phyloP scores from a whole-genome alignment of 2,329 filamentous ascomycete genomes.

The Cordyceps militaris region DNA sequence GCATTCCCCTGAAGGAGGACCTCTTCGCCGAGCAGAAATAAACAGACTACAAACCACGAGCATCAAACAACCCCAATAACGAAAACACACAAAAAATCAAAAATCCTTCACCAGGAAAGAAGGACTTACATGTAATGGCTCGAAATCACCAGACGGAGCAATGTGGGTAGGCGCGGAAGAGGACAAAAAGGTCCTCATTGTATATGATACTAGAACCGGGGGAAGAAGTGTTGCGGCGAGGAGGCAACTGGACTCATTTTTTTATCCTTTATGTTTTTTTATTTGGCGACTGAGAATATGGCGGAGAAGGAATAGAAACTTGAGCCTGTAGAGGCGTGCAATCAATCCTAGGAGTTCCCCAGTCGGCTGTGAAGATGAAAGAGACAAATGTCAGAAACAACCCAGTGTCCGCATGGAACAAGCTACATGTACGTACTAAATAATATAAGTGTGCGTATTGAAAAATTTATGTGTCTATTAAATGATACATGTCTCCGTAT shows the following conservation, averaged over 20 bases:
- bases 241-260: not conserved
- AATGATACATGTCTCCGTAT: no score
- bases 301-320: not conserved
- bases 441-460: no score
- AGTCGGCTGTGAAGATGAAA: slow-evolving; percentile 10
- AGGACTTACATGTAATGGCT: slow-evolving; percentile 9
- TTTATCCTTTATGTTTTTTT: not conserved
- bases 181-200: slow-evolving; percentile 20
- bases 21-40: slow-evolving; percentile 66
- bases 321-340: not conserved
- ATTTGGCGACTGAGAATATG: not conserved
- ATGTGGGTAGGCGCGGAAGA: slow-evolving; percentile 10
- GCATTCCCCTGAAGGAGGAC: slow-evolving; percentile 84
- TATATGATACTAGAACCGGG: slow-evolving; percentile 29
- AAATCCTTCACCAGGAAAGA: not conserved
- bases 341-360: not conserved
- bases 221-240: not conserved
- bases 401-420: not conserved
- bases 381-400: not conserved
- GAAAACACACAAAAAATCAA: not conserved
- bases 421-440: no score
- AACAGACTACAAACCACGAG: not conserved
- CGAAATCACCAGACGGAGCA: not conserved
- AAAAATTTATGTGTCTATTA: no score
- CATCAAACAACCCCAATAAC: not conserved